Conservation (phyloP, 345 rosid genomes). For the Dipteronia dyeriana region DNA sequence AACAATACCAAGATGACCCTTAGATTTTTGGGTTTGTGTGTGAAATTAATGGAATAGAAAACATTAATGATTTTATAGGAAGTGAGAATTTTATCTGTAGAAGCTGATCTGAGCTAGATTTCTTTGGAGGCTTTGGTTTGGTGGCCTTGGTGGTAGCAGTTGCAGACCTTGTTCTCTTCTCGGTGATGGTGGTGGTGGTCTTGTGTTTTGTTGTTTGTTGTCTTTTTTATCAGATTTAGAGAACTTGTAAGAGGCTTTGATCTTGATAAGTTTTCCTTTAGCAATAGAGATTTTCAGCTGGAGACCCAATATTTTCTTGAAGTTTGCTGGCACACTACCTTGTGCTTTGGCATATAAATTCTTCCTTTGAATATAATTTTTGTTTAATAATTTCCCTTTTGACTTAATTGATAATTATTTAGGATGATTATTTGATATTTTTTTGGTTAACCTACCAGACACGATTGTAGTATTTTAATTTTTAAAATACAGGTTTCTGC, state of each 20-base stretch:
- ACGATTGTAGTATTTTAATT: too few relatives aligned
- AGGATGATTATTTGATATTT: too few relatives aligned
- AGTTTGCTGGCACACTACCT: constrained; percentile 57
- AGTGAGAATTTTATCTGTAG: too few relatives aligned
- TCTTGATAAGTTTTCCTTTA: constrained; percentile 69
- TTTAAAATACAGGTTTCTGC: too few relatives aligned
- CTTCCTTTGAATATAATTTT: too few relatives aligned
- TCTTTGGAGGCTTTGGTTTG: constrained; percentile 33
- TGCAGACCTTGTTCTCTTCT: constrained; percentile 18
- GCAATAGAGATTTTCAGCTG: constrained; percentile 69
- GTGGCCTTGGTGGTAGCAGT: constrained; percentile 21
- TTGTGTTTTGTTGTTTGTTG: neutral
- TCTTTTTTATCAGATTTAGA: constrained; percentile 30
- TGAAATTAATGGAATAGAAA: too few relatives aligned
- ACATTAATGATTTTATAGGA: too few relatives aligned
- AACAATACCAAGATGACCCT: too few relatives aligned
- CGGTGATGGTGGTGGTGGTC: neutral
- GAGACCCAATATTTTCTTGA: constrained; percentile 59
- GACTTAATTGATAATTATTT: too few relatives aligned
- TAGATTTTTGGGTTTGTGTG: too few relatives aligned
- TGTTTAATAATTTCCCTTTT: too few relatives aligned
- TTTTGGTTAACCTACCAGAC: too few relatives aligned
- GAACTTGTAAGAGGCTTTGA: constrained; percentile 84
- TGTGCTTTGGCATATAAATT: constrained; percentile 40
- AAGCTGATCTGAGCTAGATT: neutral